Conservation (phyloP, 1,284 basidiomycete genomes). For the Boletellus deceptivus region DNA sequence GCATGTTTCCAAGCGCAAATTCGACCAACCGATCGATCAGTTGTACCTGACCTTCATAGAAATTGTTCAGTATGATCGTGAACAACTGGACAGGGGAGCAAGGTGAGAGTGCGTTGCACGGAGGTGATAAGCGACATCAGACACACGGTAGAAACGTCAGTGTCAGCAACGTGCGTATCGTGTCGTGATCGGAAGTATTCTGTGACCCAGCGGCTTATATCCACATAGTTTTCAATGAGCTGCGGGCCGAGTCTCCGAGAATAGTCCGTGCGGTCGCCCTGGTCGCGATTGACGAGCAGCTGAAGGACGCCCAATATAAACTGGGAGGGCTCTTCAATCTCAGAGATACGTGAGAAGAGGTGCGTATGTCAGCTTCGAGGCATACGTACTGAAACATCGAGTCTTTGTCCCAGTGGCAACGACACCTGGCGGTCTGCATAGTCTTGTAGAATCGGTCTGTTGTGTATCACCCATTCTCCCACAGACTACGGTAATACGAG, state of each 20-base stretch:
- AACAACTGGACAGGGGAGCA: constrained; percentile 19
- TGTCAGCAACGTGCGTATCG: constrained; percentile 8
- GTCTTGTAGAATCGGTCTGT: constrained; percentile 23
- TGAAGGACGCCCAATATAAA: constrained; percentile 30
- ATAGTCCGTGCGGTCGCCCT: constrained; percentile 4
- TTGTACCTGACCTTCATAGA: constrained; percentile 32
- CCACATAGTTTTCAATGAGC: constrained; percentile 32
- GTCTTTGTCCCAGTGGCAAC: constrained; percentile 24
- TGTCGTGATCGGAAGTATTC: constrained; percentile 30
- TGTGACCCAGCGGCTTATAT: constrained; percentile 26
- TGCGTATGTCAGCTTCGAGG: not conserved
- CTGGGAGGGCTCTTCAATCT: constrained; percentile 27
- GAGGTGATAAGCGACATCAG: not conserved
- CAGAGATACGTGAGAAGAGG: constrained; percentile 3
- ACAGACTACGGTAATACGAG: constrained; percentile 7
- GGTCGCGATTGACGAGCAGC: constrained; percentile 31
- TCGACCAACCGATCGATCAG: constrained; percentile 27
- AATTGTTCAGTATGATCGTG: constrained; percentile 31
- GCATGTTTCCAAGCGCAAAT: constrained; percentile 29
- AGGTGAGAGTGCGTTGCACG: not conserved
- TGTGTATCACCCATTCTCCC: constrained; percentile 25
- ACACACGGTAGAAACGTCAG: constrained; percentile 24
- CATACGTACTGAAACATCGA: constrained; percentile 25
- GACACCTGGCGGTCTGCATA: constrained; percentile 30
- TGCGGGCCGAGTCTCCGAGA: constrained; percentile 30